Conservation (phyloP, 2,329 filamentous ascomycete species). For the Colletotrichum tamarilloi region DNA sequence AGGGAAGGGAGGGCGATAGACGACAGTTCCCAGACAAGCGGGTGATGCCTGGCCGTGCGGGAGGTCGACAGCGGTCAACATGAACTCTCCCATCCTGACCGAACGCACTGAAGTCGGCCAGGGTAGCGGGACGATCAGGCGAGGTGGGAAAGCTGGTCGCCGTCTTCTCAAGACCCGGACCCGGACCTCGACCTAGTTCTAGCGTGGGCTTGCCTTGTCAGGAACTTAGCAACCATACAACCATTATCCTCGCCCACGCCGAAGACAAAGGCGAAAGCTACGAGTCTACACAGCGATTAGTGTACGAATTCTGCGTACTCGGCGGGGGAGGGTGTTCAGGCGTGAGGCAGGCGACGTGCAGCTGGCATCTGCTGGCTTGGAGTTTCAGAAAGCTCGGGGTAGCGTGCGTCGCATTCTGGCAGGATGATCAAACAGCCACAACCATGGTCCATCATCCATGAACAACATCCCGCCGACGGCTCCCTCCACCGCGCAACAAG, state of each 20-base stretch:
- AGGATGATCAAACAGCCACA: conserved; percentile 37
- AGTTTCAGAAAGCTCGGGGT: conserved; percentile 37
- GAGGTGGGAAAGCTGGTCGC: conserved; percentile 30
- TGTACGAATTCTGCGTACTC: neutral
- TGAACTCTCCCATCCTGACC: conserved; percentile 23
- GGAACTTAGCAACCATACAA: conserved; percentile 9
- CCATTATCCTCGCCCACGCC: conserved; percentile 24
- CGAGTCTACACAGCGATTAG: neutral
- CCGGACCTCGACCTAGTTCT: conserved; percentile 26
- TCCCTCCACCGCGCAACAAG: conserved; percentile 20
- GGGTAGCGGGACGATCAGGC: conserved; percentile 43
- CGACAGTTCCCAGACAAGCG: conserved; percentile 41
- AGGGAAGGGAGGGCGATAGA: conserved; percentile 20
- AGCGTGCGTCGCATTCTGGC: conserved; percentile 29
- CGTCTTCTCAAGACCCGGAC: conserved; percentile 7
- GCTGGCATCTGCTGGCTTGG: conserved; percentile 28
- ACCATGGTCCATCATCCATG: conserved; percentile 29
- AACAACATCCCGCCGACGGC: conserved; percentile 16
- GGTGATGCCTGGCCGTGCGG: conserved; percentile 35
- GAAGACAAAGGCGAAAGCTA: conserved; percentile 14
- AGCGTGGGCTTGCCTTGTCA: conserved; percentile 29
- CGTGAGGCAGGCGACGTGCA: conserved; percentile 24
- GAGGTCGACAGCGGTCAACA: conserved; percentile 27
- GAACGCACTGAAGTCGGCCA: conserved; percentile 31
- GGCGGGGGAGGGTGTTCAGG: conserved; percentile 15